Evolutionary conservation across 2,329 filamentous ascomycete species (phyloP).

Genomic region (Ceratocystiopsis minuta): DNA sequence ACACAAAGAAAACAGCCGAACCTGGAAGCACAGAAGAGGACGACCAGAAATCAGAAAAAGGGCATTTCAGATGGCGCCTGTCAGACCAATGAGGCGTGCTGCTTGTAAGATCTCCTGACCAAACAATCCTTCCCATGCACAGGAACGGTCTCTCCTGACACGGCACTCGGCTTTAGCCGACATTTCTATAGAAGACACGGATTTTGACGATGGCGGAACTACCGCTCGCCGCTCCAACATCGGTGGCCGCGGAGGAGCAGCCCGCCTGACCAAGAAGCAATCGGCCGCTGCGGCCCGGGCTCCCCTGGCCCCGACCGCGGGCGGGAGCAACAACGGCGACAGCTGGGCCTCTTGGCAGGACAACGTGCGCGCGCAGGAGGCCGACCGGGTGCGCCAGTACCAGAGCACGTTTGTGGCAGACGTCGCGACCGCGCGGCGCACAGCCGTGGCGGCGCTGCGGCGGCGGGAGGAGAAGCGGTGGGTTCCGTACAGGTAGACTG

Average conservation of each 20-base stretch:
- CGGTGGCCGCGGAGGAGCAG: too few species aligned
- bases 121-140: too few species aligned
- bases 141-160: too few species aligned
- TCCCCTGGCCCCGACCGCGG: too few species aligned
- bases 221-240: not conserved
- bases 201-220: not conserved
- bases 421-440: not conserved
- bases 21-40: too few species aligned
- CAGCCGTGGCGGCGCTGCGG: conserved; percentile 2
- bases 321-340: too few species aligned
- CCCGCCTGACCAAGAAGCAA: not conserved
- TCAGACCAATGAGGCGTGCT: too few species aligned
- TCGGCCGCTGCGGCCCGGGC: too few species aligned
- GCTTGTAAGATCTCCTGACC: too few species aligned
- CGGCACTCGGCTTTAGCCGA: not conserved
- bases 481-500: not conserved
- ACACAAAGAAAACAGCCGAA: too few species aligned
- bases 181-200: not conserved
- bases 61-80: too few species aligned
- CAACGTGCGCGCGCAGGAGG: conserved; percentile 5
- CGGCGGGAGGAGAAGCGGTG: conserved; percentile 1
- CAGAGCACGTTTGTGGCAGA: conserved; percentile 4
- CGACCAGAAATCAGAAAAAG: too few species aligned
- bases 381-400: conserved; percentile 7
- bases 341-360: conserved; percentile 6